phyloP scores from a whole-genome alignment of 768 basidiomycete genomes.

The Russula brevipes region DNA sequence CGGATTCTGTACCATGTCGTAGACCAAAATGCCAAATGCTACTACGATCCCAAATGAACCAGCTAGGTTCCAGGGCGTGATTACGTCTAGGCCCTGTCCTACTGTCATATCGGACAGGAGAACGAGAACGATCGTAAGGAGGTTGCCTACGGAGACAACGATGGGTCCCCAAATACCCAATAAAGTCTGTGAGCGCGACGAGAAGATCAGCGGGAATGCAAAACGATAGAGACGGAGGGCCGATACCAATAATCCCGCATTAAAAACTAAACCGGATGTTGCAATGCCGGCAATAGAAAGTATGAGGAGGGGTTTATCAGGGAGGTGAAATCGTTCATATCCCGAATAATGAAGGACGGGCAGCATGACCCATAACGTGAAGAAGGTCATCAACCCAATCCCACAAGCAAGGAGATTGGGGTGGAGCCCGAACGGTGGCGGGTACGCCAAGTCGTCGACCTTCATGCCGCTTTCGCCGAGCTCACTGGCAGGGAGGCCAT shows the following conservation, averaged over 20 bases:
- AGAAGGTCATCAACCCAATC: slow-evolving; percentile 75
- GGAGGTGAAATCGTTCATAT: slow-evolving; percentile 63
- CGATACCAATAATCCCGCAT: slow-evolving; percentile 79
- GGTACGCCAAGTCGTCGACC: slow-evolving; percentile 33
- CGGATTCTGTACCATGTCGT: slow-evolving; percentile 51
- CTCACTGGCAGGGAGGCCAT: slow-evolving; percentile 31
- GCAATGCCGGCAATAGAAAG: slow-evolving; percentile 64
- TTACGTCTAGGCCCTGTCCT: slow-evolving; percentile 51
- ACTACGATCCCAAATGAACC: slow-evolving; percentile 76
- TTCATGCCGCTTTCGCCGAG: slow-evolving; percentile 16
- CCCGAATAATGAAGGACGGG: slow-evolving; percentile 64
- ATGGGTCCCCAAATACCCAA: slow-evolving; percentile 86
- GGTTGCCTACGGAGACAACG: slow-evolving; percentile 79
- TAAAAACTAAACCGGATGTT: slow-evolving; percentile 68
- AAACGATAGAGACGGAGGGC: neutral
- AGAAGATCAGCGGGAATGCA: slow-evolving; percentile 3
- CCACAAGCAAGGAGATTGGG: slow-evolving; percentile 75
- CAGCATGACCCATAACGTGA: slow-evolving; percentile 72
- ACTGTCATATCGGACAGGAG: slow-evolving; percentile 74
- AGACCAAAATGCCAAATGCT: slow-evolving; percentile 76
- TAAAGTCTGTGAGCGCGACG: slow-evolving; percentile 48
- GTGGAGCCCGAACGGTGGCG: slow-evolving; percentile 79
- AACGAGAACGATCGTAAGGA: slow-evolving; percentile 92
- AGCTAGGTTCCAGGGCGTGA: slow-evolving; percentile 67
- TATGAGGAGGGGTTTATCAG: slow-evolving; percentile 43